Evolutionary conservation across 805 yeast species (phyloP).

Genomic region (Lipomyces yamanashiensis): DNA sequence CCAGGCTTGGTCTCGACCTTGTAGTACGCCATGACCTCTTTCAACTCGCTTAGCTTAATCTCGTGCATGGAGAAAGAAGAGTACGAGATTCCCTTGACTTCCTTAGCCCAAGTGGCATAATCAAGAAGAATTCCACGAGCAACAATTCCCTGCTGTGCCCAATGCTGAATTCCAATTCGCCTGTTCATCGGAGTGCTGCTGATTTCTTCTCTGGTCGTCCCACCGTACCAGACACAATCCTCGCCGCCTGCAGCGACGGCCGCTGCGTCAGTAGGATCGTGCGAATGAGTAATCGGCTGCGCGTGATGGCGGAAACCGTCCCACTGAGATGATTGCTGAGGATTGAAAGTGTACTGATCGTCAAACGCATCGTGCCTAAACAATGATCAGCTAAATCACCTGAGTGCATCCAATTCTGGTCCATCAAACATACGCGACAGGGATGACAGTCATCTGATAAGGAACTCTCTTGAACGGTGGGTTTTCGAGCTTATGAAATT

Average conservation of each 20-base stretch:
- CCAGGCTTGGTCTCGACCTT: no score
- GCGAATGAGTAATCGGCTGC: constrained; percentile 34
- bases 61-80: constrained; percentile 33
- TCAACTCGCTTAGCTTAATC: constrained; percentile 34
- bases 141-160: constrained; percentile 42
- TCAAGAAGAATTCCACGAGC: constrained; percentile 42
- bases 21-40: constrained; percentile 29
- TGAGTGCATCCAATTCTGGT: neutral
- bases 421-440: neutral
- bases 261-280: constrained; percentile 10
- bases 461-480: constrained; percentile 32
- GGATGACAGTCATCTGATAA: constrained; percentile 1
- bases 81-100: constrained; percentile 31
- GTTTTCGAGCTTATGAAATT: constrained; percentile 34
- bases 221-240: constrained; percentile 37
- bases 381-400: neutral
- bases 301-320: constrained; percentile 42
- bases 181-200: constrained; percentile 2
- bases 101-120: constrained; percentile 40
- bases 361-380: constrained; percentile 22
- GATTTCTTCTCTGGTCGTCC: constrained; percentile 33
- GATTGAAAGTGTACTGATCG: constrained; percentile 39
- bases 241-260: constrained; percentile 30
- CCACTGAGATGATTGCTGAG: constrained; percentile 41
- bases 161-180: constrained; percentile 38